A percentile compares a stretch with the other conserved stretches of the same genome.
Conservation (phyloP, 2,329 filamentous ascomycete species). For the Pezicula radicicola region DNA sequence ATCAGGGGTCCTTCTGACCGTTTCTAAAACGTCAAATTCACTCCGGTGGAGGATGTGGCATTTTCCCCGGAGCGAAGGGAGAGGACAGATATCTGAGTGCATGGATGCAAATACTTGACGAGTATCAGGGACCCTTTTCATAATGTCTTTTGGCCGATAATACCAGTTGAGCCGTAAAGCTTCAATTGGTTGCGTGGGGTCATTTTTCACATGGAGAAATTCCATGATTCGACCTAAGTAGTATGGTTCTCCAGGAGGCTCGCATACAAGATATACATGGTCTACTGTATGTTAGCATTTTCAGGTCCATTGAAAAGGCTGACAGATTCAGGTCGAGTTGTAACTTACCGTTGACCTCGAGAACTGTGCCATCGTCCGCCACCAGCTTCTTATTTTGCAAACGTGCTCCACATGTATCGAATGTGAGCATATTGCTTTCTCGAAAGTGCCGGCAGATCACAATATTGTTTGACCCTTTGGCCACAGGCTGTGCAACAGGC, state of each 20-base stretch:
- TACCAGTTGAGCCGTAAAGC: conserved; percentile 96
- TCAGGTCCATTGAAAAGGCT: conserved; percentile 4
- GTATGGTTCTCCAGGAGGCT: conserved; percentile 96
- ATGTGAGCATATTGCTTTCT: conserved; percentile 86
- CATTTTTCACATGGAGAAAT: conserved; percentile 81
- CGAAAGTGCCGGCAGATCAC: conserved; percentile 24
- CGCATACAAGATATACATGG: conserved; percentile 94
- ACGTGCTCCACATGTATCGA: conserved; percentile 67
- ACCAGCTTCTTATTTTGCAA: conserved; percentile 75
- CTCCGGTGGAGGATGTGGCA: conserved; percentile 86
- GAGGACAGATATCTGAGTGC: conserved; percentile 94
- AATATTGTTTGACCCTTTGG: conserved; percentile 15
- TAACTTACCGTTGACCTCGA: conserved; percentile 79
- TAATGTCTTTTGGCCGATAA: conserved; percentile 94
- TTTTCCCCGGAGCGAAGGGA: conserved; percentile 90
- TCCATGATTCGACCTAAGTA: conserved; percentile 98
- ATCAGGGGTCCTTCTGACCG: conserved; percentile 80
- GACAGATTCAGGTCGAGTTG: not conserved
- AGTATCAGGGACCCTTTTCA: conserved; percentile 86
- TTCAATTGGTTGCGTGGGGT: conserved; percentile 72
- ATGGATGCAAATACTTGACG: conserved; percentile 93
- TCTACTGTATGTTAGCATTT: conserved; percentile 41
- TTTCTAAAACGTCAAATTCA: conserved; percentile 79
- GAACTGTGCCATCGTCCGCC: conserved; percentile 84
- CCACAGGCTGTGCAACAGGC: conserved; percentile 6